phyloP scores from a whole-genome alignment of 1,284 basidiomycete species.

The Sporisorium exsertum region DNA sequence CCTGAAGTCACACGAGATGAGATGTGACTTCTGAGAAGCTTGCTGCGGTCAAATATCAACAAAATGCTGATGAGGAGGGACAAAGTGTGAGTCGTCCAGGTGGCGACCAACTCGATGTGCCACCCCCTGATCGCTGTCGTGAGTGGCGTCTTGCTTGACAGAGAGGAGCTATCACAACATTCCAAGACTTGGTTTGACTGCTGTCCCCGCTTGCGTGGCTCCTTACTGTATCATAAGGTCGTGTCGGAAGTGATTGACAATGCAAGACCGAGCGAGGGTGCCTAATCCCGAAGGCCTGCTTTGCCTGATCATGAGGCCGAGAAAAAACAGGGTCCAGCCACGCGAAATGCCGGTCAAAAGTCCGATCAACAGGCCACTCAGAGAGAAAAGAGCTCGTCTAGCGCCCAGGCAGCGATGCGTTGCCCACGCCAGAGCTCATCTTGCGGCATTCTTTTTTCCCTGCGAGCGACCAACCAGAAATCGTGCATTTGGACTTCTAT shows the following conservation, averaged over 20 bases:
- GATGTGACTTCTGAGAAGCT: background rate
- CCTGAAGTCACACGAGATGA: slow-evolving; percentile 9
- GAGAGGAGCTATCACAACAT: background rate
- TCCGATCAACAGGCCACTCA: slow-evolving; percentile 16
- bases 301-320: background rate
- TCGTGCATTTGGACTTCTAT: slow-evolving; percentile 5
- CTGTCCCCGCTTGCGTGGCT: background rate
- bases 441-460: background rate
- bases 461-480: slow-evolving; percentile 7
- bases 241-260: background rate
- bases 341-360: slow-evolving; percentile 32
- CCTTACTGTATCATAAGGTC: background rate
- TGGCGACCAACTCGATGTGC: background rate
- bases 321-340: slow-evolving; percentile 11
- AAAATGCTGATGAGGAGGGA: background rate
- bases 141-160: background rate
- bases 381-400: slow-evolving; percentile 5
- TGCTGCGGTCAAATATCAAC: too few species aligned
- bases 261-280: background rate
- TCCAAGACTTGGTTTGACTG: background rate
- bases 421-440: background rate
- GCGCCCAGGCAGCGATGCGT: slow-evolving; percentile 14
- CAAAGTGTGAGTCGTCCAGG: background rate
- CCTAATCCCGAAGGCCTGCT: slow-evolving; percentile 20
- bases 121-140: background rate